Conservation (phyloP, 305 asterid genomes). For the Rubia tinctorum region DNA sequence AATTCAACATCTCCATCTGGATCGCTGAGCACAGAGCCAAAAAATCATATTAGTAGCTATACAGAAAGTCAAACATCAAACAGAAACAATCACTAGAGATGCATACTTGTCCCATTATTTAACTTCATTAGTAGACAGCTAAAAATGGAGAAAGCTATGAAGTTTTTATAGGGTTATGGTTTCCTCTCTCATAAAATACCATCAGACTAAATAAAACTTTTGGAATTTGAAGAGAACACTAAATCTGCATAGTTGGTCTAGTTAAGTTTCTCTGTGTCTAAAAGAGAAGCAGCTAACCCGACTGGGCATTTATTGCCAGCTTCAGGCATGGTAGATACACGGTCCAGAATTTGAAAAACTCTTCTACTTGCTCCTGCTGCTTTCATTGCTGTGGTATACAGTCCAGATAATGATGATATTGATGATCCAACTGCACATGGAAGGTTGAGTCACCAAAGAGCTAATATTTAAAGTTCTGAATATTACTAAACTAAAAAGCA, state of each 20-base stretch:
- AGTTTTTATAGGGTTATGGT: not conserved
- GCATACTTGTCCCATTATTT: not conserved
- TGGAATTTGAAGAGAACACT: not conserved
- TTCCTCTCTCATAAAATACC: not conserved
- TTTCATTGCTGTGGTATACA: slow-evolving; percentile 79
- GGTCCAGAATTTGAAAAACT: slow-evolving; percentile 86
- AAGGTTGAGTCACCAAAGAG: not conserved
- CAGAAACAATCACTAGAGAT: not conserved
- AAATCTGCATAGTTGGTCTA: not conserved
- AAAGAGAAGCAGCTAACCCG: slow-evolving; percentile 44
- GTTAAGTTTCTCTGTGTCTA: not conserved
- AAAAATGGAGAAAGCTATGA: not conserved
- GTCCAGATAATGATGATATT: slow-evolving; percentile 55
- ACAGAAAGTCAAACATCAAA: not conserved
- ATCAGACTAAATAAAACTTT: not conserved
- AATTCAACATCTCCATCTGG: slow-evolving; percentile 73
- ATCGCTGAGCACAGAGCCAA: slow-evolving; percentile 35
- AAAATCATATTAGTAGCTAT: not conserved
- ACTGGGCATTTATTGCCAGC: slow-evolving; percentile 71
- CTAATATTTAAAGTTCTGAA: not conserved
- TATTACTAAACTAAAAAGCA: not conserved
- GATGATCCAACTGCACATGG: slow-evolving; percentile 55
- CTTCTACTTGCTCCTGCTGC: slow-evolving; percentile 98
- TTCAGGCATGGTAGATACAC: slow-evolving; percentile 68
- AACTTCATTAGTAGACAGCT: not conserved